Conservation (phyloP, 768 basidiomycete species). For the Rhodocollybia butyracea region DNA sequence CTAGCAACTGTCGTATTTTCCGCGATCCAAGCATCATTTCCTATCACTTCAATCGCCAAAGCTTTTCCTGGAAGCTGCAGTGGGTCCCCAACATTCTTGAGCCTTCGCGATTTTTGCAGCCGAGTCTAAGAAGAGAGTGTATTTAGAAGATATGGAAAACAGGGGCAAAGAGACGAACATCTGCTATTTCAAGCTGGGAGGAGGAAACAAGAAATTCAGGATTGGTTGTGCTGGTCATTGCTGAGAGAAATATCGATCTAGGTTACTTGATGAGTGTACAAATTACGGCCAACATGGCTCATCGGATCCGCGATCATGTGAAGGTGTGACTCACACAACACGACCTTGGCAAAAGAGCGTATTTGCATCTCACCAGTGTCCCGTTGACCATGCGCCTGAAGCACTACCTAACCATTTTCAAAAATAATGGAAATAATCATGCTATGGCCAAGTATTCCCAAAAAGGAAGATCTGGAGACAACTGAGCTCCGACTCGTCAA, state of each 20-base stretch:
- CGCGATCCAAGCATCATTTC: constrained; percentile 77
- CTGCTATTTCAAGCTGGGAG: constrained; percentile 61
- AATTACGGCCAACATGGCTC: too few relatives aligned
- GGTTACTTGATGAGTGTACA: too few relatives aligned
- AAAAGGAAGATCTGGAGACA: too few relatives aligned
- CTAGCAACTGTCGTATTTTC: constrained; percentile 78
- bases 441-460: too few relatives aligned
- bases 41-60: constrained; percentile 63
- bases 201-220: constrained; percentile 70
- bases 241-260: neutral
- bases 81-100: constrained; percentile 73
- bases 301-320: too few relatives aligned
- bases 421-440: too few relatives aligned
- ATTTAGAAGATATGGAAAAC: neutral
- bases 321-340: too few relatives aligned
- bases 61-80: constrained; percentile 76
- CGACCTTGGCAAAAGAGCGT: too few relatives aligned
- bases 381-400: too few relatives aligned
- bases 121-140: constrained; percentile 47
- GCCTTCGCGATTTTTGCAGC: constrained; percentile 65
- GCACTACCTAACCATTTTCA: too few relatives aligned
- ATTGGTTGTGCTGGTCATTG: constrained; percentile 4
- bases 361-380: too few relatives aligned
- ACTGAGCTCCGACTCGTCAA: too few relatives aligned
- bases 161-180: constrained; percentile 36